A percentile compares a stretch with the other conserved stretches of the same genome.
phyloP scores from a whole-genome alignment of 305 asterid species.

The Solanum chacoense region DNA sequence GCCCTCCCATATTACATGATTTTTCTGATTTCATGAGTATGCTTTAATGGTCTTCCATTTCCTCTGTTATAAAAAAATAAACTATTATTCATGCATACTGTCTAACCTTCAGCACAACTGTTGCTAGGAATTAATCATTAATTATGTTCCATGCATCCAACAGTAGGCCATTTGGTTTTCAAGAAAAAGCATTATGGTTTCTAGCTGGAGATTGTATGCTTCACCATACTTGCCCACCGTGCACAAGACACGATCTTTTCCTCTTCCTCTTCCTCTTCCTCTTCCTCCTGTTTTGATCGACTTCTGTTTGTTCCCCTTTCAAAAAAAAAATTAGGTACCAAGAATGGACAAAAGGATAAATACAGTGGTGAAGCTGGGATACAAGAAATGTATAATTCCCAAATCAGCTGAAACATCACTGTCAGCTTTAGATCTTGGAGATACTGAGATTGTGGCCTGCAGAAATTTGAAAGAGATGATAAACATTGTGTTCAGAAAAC shows the following conservation, averaged over 20 bases:
- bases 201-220: not conserved
- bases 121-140: not conserved
- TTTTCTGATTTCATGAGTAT: not conserved
- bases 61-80: not conserved
- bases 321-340: conserved; percentile 40
- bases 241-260: not conserved
- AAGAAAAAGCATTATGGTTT: not conserved
- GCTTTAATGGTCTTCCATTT: not conserved
- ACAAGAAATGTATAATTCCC: conserved; percentile 62
- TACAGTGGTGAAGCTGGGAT: conserved; percentile 72
- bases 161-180: not conserved
- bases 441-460: conserved; percentile 62
- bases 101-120: not conserved
- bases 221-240: not conserved
- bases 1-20: not conserved
- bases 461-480: conserved; percentile 81
- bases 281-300: not conserved
- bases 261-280: not conserved
- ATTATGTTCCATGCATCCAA: not conserved
- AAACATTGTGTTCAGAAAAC: conserved; percentile 37
- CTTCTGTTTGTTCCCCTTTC: not conserved
- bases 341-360: conserved; percentile 68
- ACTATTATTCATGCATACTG: not conserved
- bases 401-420: conserved; percentile 40
- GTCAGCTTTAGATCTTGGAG: conserved; percentile 24